Evolutionary conservation across 495 filamentous ascomycete genomes (phyloP), one percentile per base, ranked within the genome.

Genomic region (Talaromyces nanjingensis): DNA sequence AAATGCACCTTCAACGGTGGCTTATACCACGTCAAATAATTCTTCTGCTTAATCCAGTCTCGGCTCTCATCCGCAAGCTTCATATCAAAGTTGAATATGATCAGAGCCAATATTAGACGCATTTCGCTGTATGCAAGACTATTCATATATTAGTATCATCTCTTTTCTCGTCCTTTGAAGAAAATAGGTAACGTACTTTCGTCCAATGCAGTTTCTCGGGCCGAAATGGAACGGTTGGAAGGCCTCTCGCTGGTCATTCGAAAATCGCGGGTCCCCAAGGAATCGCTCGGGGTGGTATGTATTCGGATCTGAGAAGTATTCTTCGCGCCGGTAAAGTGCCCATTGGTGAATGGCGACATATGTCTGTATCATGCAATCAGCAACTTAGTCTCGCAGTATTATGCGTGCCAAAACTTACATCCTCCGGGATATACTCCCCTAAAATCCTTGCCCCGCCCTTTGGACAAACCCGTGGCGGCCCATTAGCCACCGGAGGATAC

Each of bases 161-260:
- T 12, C 8, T 54, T 9, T 25, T 54, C 20, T 27, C 52, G 6
- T 54, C 11, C 8, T 54, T 24, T 22, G 5, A 12, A 18, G 11
- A 37, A 39, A 31, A n/a, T 25, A 9, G 39, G 42, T 14, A 12
- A 77, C 83, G 70, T 69, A 86, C 83, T 81, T 82, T 66, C 75
- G 73, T 29, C 86, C 87, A 37, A 88, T 73, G 63, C 86, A 89
- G 66, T 86, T 84, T 20, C 87, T 70, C 1, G 81, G 77, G 0
- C 87, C 87, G 29, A 81, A 27, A 29, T 77, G 76, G 62, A 89
- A 90, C 1, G 86, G 84, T 64, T 83, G 78, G 24, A 81, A 67
- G 7, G 76, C 77, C 12, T 74, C 72, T n/a, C 70, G 67, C 9
- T 73, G 68, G 62, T 86, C 84, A 25, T 75, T 71, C n/a, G 63